Evolutionary conservation across 495 filamentous ascomycete species (phyloP), one percentile per base, ranked within the genome.

Genomic region (Astrothelium macrocarpum): DNA sequence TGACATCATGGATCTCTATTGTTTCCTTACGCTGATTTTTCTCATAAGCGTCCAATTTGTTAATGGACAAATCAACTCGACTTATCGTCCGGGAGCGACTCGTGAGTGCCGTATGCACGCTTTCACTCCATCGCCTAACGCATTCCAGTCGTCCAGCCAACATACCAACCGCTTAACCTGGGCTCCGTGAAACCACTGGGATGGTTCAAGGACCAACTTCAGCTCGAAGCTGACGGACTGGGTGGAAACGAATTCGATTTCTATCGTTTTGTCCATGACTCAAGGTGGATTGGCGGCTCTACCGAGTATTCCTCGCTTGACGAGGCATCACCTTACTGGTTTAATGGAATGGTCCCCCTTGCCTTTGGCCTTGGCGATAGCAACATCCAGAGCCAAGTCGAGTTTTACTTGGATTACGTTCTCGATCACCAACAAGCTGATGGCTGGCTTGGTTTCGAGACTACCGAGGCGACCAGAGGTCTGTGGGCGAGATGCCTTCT

Each of bases 281-380:
- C 77, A 2, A 69, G 72, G 16, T 88, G 83, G 84, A 65, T 84
- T 18, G 84, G 84, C 2, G 81, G 82, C 1, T 71, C 72, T 23
- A 67, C 73, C 5, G 83, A 87, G 69, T 88, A 88, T 62, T 84
- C 80, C 49, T 70, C 68, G 7, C 74, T 87, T 1, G 78, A 85
- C 62, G 85, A 88, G 72, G 79, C 78, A 0, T 76, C 80, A 1
- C 84, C 84, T 1, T 87, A 88, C 68, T 88, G 84, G 85, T 80
- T 85, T 63, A 87, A 87, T 66, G 81, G 81, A 25, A 72, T 87
- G 2, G 85, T 88, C 1, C 83, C 85, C 14, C 76, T 87, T 16
- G 83, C 85, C 12, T 87, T 81, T 68, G 73, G 74, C 0, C 70
- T 85, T 11, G 75, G 84, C 53, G 80, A 87, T 66, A 64, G 72